phyloP scores from a whole-genome alignment of 129 eudicot genomes.

The Oenanthe sinensis region DNA sequence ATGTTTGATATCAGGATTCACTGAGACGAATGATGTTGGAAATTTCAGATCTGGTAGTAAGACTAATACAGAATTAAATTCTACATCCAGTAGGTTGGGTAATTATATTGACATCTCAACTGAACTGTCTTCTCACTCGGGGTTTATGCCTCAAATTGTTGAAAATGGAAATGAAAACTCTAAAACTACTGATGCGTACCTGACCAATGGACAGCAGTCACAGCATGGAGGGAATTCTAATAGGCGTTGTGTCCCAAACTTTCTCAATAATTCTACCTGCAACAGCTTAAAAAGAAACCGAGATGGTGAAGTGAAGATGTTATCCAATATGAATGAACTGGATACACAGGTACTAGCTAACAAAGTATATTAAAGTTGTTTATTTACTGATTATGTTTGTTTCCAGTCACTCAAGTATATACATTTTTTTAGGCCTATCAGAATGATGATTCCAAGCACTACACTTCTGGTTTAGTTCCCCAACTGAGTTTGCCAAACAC shows the following conservation, averaged over 20 bases:
- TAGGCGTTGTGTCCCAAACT: background rate
- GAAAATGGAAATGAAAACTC: background rate
- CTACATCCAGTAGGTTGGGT: background rate
- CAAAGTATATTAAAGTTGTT: background rate
- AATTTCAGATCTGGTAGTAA: background rate
- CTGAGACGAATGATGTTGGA: background rate
- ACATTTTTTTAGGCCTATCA: slow-evolving; percentile 17
- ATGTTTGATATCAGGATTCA: slow-evolving; percentile 8
- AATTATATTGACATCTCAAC: background rate
- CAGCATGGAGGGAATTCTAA: background rate
- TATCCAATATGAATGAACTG: background rate
- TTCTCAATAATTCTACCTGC: background rate
- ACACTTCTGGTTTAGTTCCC: slow-evolving; percentile 46
- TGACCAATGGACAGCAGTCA: slow-evolving; percentile 2
- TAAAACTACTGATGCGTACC: background rate
- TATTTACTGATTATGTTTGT: background rate
- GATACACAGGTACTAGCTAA: background rate
- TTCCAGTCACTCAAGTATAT: slow-evolving; percentile 1
- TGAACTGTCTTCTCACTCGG: background rate
- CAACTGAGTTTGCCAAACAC: slow-evolving; percentile 83
- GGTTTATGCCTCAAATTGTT: slow-evolving; percentile 6
- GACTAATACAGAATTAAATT: slow-evolving; percentile 1
- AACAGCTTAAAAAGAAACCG: slow-evolving; percentile 5
- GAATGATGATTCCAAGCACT: slow-evolving; percentile 50
- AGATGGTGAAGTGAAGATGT: slow-evolving; percentile 8